Evolutionary conservation across 495 filamentous ascomycete genomes (phyloP).

Genomic region (Aspergillus sclerotioniger): DNA sequence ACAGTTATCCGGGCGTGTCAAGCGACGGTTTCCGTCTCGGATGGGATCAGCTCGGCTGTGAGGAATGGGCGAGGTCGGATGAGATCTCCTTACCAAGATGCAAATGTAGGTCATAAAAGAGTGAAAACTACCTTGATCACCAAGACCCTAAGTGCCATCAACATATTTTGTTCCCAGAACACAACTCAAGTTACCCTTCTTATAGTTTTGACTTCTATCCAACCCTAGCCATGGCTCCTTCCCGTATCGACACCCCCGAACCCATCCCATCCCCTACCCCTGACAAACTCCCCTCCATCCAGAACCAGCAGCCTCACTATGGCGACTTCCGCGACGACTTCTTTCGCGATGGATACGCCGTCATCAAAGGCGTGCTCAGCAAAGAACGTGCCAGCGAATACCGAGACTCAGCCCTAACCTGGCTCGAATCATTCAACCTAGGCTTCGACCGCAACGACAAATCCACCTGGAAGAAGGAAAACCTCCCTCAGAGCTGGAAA

Average conservation of each 20-base stretch:
- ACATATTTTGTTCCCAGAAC: not conserved
- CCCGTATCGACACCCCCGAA: conserved; percentile 1
- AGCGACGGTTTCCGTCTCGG: not conserved
- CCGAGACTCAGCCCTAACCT: conserved; percentile 9
- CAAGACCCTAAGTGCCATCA: not conserved
- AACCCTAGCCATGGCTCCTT: not conserved
- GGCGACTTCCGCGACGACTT: conserved; percentile 30
- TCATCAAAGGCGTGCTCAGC: conserved; percentile 28
- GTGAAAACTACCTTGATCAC: not conserved
- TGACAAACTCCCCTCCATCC: not conserved
- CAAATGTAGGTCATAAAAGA: not conserved
- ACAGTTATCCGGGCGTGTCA: not conserved
- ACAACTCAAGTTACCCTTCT: not conserved
- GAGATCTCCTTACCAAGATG: not conserved
- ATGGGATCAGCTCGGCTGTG: not conserved
- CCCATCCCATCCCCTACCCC: not conserved
- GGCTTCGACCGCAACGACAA: conserved; percentile 11
- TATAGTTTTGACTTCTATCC: not conserved
- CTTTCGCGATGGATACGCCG: conserved; percentile 21
- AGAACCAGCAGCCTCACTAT: conserved; percentile 9
- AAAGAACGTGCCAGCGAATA: conserved; percentile 13
- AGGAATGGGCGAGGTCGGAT: not conserved
- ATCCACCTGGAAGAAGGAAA: conserved; percentile 10
- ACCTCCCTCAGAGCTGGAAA: conserved; percentile 14
- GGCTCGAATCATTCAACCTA: conserved; percentile 8